Evolutionary conservation across 2,329 filamentous ascomycete species (phyloP).

Genomic region (Arachnopeziza araneosa): DNA sequence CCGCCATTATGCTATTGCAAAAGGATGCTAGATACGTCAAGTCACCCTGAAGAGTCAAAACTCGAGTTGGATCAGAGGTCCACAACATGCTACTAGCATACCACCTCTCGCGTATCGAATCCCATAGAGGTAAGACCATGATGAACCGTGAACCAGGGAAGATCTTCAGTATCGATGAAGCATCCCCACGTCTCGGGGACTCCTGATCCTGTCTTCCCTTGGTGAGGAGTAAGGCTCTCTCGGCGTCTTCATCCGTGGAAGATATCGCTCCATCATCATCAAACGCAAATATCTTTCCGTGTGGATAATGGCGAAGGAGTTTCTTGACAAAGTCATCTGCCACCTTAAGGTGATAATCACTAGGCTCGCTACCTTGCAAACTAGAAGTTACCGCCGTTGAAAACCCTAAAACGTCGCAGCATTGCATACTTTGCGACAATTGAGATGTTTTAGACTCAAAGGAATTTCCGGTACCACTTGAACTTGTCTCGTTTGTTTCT

Average conservation of each 20-base stretch:
- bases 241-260: background rate
- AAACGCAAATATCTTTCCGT: slow-evolving; percentile 20
- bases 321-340: background rate
- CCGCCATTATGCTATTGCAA: slow-evolving; percentile 49
- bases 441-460: slow-evolving; percentile 1
- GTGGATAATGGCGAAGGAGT: slow-evolving; percentile 15
- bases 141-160: slow-evolving; percentile 1
- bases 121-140: slow-evolving; percentile 39
- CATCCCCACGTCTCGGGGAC: background rate
- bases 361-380: no score
- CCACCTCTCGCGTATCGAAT: slow-evolving; percentile 32
- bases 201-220: background rate
- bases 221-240: background rate
- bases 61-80: slow-evolving; percentile 36
- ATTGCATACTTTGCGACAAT: no score
- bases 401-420: no score
- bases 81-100: slow-evolving; percentile 45
- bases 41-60: slow-evolving; percentile 36
- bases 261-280: slow-evolving; percentile 11
- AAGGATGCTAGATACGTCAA: slow-evolving; percentile 47
- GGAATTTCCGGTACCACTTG: background rate
- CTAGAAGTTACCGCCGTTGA: no score
- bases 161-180: background rate
- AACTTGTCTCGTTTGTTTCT: background rate
- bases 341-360: slow-evolving; percentile 1